phyloP scores from a whole-genome alignment of 2,329 filamentous ascomycete genomes.

The Colletotrichum tanaceti region DNA sequence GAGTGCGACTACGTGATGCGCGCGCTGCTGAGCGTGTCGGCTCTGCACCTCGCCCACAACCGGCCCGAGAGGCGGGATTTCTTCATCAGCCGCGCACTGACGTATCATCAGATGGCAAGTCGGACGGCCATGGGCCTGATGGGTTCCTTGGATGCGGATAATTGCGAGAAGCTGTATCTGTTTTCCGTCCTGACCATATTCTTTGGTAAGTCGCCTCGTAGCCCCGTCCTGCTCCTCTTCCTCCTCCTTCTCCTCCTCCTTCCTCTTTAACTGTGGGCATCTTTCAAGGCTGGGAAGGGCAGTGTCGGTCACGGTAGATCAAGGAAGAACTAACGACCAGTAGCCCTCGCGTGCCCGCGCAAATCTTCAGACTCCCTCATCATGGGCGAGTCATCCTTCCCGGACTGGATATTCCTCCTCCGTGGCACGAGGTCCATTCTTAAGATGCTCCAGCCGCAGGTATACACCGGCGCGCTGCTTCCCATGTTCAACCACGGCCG shows the following conservation, averaged over 20 bases:
- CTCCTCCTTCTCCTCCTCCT: neutral
- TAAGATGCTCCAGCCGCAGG: conserved; percentile 41
- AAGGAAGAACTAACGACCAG: neutral
- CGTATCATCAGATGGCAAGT: conserved; percentile 41
- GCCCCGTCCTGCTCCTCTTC: neutral
- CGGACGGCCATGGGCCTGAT: conserved; percentile 41
- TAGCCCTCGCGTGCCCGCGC: conserved; percentile 46
- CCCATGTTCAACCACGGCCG: conserved; percentile 44
- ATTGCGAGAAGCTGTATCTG: conserved; percentile 45
- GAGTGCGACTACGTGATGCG: conserved; percentile 61
- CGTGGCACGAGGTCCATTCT: conserved; percentile 46
- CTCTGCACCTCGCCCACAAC: conserved; percentile 60
- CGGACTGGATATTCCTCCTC: conserved; percentile 50
- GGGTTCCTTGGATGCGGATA: conserved; percentile 39
- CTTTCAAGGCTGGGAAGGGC: too few relatives aligned
- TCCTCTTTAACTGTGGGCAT: too few relatives aligned
- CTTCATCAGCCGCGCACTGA: conserved; percentile 48
- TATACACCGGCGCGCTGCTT: conserved; percentile 39
- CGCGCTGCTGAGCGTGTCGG: conserved; percentile 61
- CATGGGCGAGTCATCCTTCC: conserved; percentile 46
- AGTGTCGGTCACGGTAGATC: neutral
- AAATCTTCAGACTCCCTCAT: conserved; percentile 47
- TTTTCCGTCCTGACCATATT: conserved; percentile 51
- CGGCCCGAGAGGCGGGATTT: conserved; percentile 51
- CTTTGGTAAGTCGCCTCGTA: conserved; percentile 43